Evolutionary conservation across 1,284 basidiomycete species (phyloP).

Genomic region (Xerocomus alliaceus): DNA sequence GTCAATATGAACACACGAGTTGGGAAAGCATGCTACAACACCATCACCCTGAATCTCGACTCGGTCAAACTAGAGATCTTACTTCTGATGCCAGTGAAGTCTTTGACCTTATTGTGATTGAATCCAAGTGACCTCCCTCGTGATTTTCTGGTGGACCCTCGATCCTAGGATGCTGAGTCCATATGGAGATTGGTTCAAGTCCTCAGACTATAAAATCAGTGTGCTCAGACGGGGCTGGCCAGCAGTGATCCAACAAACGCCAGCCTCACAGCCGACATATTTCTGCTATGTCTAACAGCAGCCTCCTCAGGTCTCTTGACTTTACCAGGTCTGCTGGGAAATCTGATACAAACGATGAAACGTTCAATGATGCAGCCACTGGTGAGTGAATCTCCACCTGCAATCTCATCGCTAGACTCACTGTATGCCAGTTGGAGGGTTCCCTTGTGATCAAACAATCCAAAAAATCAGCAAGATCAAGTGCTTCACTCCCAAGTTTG

Average conservation of each 20-base stretch:
- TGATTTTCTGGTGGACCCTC: neutral
- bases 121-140: too few species aligned
- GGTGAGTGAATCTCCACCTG: neutral
- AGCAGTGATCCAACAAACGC: neutral
- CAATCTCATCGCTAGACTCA: neutral
- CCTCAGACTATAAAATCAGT: neutral
- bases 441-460: neutral
- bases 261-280: neutral
- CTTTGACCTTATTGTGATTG: too few species aligned
- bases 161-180: neutral
- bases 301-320: neutral
- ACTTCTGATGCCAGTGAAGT: too few species aligned
- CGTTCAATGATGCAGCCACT: neutral
- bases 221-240: too few species aligned
- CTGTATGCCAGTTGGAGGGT: neutral
- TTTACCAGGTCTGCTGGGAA: neutral
- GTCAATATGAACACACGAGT: too few species aligned
- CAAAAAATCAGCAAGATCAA: too few species aligned
- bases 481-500: too few species aligned
- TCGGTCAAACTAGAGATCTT: too few species aligned
- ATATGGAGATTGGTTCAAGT: neutral
- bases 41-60: too few species aligned
- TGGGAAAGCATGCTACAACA: too few species aligned
- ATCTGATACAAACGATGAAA: accelerated
- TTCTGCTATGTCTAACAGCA: neutral